These are phyloP conservation scores for Daldinia concentrica DNA, from an alignment of 495 filamentous ascomycete genomes.

Conservation along the genomic window DNA sequence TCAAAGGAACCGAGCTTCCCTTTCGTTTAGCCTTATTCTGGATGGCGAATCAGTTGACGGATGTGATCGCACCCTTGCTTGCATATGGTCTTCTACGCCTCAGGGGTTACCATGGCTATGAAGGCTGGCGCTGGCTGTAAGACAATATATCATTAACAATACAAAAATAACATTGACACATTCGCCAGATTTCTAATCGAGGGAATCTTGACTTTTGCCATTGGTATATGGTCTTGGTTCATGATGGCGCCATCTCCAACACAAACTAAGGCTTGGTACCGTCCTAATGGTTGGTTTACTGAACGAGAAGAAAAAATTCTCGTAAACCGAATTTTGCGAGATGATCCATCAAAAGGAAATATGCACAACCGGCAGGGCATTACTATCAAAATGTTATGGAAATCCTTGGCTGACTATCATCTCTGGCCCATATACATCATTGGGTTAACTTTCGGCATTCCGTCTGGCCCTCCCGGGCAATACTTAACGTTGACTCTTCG, in stretches of 20 bases:
- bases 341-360: constrained; percentile 69
- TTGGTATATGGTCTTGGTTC: constrained; percentile 61
- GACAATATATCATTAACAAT: neutral
- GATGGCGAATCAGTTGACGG: constrained; percentile 7
- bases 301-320: constrained; percentile 66
- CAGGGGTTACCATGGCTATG: constrained; percentile 2
- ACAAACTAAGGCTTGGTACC: constrained; percentile 63
- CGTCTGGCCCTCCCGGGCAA: neutral
- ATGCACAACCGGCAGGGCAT: constrained; percentile 8
- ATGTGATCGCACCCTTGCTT: constrained; percentile 4
- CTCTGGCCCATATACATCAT: constrained; percentile 4
- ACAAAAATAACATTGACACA: neutral
- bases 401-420: constrained; percentile 3
- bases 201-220: constrained; percentile 49
- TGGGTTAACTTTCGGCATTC: neutral
- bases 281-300: constrained; percentile 67
- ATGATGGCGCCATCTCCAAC: constrained; percentile 61
- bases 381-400: constrained; percentile 2
- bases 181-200: constrained; percentile 5
- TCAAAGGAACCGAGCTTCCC: neutral
- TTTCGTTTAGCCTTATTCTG: constrained; percentile 10
- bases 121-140: constrained; percentile 8
- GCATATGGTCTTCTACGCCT: constrained; percentile 1
- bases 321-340: constrained; percentile 68
- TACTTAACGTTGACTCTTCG: constrained; percentile 9